Evolutionary conservation across 2,329 filamentous ascomycete species (phyloP).

Genomic region (Neofusicoccum parvum): DNA sequence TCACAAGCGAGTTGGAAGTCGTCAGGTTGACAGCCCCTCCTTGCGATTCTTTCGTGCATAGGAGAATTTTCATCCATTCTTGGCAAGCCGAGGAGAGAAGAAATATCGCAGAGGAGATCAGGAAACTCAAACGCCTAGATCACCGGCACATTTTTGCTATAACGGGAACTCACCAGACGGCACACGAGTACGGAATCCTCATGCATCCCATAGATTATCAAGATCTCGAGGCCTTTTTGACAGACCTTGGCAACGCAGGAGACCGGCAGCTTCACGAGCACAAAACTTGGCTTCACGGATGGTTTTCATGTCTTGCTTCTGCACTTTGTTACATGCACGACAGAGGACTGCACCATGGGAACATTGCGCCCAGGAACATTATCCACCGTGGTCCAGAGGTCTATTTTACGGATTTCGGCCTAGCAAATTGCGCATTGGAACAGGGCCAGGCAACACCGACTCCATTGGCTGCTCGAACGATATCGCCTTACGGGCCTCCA

Average conservation of each 20-base stretch:
- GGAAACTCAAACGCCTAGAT: not conserved
- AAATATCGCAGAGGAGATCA: not conserved
- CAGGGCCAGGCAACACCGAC: too few relatives aligned
- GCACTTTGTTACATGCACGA: conserved; percentile 14
- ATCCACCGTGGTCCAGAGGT: conserved; percentile 15
- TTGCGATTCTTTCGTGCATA: not conserved
- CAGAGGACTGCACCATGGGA: not conserved
- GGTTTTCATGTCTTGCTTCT: conserved; percentile 6
- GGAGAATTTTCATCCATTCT: not conserved
- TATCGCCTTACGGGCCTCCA: conserved; percentile 3
- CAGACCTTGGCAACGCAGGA: not conserved
- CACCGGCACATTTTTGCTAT: not conserved
- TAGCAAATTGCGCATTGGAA: not conserved
- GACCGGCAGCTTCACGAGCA: not conserved
- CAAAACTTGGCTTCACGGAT: conserved; percentile 5
- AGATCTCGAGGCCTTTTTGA: not conserved
- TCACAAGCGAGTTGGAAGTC: not conserved
- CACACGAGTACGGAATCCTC: not conserved
- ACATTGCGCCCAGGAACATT: conserved; percentile 16
- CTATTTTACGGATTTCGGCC: conserved; percentile 17
- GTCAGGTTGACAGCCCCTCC: not conserved
- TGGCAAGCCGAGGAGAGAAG: not conserved
- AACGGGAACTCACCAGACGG: not conserved
- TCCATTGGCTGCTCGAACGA: not conserved
- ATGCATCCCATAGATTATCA: not conserved